These are phyloP conservation scores for Quercus dentata DNA, from an alignment of 306 rosid species.

Conservation along the genomic window DNA sequence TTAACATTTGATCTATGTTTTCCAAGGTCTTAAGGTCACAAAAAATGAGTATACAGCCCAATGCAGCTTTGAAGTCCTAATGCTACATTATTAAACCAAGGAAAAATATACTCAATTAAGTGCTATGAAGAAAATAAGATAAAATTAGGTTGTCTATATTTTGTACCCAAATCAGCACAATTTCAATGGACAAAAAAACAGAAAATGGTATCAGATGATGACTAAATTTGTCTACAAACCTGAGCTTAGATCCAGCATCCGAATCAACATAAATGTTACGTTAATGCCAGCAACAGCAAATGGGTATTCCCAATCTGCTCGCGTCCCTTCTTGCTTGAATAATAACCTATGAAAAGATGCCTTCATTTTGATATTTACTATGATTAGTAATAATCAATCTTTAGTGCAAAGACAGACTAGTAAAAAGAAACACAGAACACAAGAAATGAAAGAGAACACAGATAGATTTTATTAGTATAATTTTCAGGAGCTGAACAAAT, in stretches of 20 bases:
- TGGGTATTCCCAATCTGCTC: slow-evolving; percentile 97
- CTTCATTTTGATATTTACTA: slow-evolving; percentile 75
- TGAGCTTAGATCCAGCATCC: slow-evolving; percentile 76
- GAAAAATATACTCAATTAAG: not conserved
- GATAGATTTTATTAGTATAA: not conserved
- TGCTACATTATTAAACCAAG: not conserved
- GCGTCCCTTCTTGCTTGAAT: slow-evolving; percentile 70
- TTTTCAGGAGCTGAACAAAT: slow-evolving; percentile 1
- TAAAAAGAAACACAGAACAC: slow-evolving; percentile 14
- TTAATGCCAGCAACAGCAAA: slow-evolving; percentile 97
- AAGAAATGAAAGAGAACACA: not conserved
- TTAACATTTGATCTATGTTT: not conserved
- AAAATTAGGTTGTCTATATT: not conserved
- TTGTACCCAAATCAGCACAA: not conserved
- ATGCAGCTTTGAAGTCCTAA: not conserved
- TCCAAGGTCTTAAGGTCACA: not conserved
- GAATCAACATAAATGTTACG: slow-evolving; percentile 81
- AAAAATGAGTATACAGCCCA: not conserved
- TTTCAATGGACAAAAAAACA: not conserved
- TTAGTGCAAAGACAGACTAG: slow-evolving; percentile 16
- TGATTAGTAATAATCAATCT: slow-evolving; percentile 55
- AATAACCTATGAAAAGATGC: slow-evolving; percentile 88
- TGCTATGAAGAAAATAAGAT: not conserved
- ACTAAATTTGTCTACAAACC: slow-evolving; percentile 39
- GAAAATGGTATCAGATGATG: not conserved